Evolutionary conservation across 768 basidiomycete species (phyloP).

Genomic region (Mycena alexandri): DNA sequence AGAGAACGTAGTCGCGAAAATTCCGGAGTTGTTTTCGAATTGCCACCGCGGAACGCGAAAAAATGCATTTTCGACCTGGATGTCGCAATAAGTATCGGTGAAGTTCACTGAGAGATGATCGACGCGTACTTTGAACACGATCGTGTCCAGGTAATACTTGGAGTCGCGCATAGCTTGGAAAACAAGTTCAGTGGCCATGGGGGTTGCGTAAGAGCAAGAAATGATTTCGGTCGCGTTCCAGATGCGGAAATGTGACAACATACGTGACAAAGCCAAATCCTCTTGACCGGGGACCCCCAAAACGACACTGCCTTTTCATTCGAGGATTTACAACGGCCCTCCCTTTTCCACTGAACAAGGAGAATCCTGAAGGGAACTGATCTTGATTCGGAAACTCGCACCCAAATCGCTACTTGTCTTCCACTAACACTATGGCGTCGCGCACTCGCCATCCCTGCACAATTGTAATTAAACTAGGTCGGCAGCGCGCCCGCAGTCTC

Average conservation of each 20-base stretch:
- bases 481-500: constrained; percentile 22
- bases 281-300: no score
- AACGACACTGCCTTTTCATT: no score
- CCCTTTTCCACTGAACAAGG: no score
- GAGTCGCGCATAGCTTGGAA: constrained; percentile 5
- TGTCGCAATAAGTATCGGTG: not conserved
- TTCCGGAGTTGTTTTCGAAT: constrained; percentile 40
- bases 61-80: constrained; percentile 45
- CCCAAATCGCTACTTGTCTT: no score
- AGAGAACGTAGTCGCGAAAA: constrained; percentile 42
- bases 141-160: constrained; percentile 34
- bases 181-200: constrained; percentile 1
- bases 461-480: constrained; percentile 90
- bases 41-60: constrained; percentile 46
- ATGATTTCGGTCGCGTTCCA: no score
- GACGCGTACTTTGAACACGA: constrained; percentile 33
- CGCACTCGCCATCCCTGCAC: constrained; percentile 61
- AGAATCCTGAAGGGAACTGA: not conserved
- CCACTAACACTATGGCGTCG: constrained; percentile 31
- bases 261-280: no score
- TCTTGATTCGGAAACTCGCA: constrained; percentile 7
- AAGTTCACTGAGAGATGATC: not conserved
- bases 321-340: not conserved
- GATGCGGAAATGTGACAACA: no score
- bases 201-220: no score